A percentile compares a stretch with the other conserved stretches of the same genome.
These are phyloP conservation scores for Pichiaceae sp. DNA, from an alignment of 1,139 yeast species.

Conservation along the genomic window DNA sequence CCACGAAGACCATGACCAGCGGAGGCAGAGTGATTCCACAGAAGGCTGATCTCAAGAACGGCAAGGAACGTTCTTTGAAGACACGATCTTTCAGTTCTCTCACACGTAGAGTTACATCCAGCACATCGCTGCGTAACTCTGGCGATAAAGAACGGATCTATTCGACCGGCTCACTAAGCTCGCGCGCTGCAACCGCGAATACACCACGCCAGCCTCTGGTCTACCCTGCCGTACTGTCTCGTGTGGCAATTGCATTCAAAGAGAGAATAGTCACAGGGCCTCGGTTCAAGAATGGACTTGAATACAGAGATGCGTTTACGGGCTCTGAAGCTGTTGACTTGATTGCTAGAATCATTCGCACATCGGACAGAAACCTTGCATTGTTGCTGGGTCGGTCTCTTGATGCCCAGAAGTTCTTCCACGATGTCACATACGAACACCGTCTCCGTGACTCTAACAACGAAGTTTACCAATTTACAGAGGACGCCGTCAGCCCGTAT, in stretches of 20 bases:
- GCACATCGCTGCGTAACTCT: constrained; percentile 19
- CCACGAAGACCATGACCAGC: constrained; percentile 20
- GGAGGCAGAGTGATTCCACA: constrained; percentile 36
- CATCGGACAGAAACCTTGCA: constrained; percentile 88
- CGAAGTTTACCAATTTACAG: constrained; percentile 86
- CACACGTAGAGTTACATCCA: constrained; percentile 22
- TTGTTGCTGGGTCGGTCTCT: constrained; percentile 81
- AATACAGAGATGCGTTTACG: constrained; percentile 89
- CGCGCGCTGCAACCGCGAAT: constrained; percentile 5
- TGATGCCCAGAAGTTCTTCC: constrained; percentile 91
- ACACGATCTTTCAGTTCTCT: constrained; percentile 24
- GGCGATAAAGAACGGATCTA: constrained; percentile 19
- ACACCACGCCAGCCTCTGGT: constrained; percentile 52
- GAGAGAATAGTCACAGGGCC: constrained; percentile 67
- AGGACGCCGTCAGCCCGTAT: constrained; percentile 26
- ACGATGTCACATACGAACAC: constrained; percentile 93
- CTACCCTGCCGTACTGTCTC: constrained; percentile 83
- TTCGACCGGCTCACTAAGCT: constrained; percentile 16
- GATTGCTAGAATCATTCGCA: constrained; percentile 74
- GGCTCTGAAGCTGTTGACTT: constrained; percentile 93
- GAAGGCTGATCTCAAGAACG: constrained; percentile 25
- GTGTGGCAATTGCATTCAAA: constrained; percentile 74
- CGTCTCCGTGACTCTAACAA: constrained; percentile 77
- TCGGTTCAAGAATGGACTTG: constrained; percentile 86
- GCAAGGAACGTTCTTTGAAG: constrained; percentile 17